Evolutionary conservation across 192 early-diverging fungal genomes (phyloP), one percentile per base, ranked within the genome.

Genomic region (Jimgerdemannia flammicorona): DNA sequence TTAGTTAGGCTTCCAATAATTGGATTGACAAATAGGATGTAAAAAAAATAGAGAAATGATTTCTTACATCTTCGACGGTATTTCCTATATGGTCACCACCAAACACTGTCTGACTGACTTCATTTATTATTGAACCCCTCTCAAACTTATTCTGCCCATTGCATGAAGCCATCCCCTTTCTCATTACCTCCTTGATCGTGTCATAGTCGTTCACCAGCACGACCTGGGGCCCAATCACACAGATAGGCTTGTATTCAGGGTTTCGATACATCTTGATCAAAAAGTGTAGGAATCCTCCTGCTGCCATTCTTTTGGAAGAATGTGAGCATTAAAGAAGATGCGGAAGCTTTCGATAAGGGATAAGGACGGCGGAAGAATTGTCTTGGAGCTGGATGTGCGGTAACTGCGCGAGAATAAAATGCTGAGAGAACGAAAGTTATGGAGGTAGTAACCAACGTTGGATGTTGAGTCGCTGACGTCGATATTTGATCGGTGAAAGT

Each of bases 1-100:
- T 29, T 29, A 29, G 29, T 29, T 29, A 29, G 29, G 29, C 29
- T 29, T 29, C 29, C 29, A 29, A 29, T 29, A 29, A 29, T 29
- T 29, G 29, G 0, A 29, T 29, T 29, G 29, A 29, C 29, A 29
- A 29, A 29, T 29, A 29, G 29, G 29, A 29, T 70, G 49, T 10
- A 2, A 59, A 14, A 2, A 59, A 2, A 2, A 59, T 6, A 59
- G 14, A 14, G 14, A 59, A 59, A 10, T 10, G 8, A 59, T 59
- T 10, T 10, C 43, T 69, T 77, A 81, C 80, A 43, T 82, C 69
- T 18, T 77, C 80, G 17, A 78, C 67, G 3, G 77, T 70, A 43
- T 82, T 82, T 17, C 76, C 78, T 4, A 82, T 71, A 14, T 59
- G 49, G 14, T 75, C 67, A 4, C 80, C 76, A 39, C 77, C 75